A percentile compares a stretch with the other conserved stretches of the same genome.
These are phyloP conservation scores for Aspergillus fumigatus DNA, from an alignment of 2,329 filamentous ascomycete genomes.

Conservation along the genomic window DNA sequence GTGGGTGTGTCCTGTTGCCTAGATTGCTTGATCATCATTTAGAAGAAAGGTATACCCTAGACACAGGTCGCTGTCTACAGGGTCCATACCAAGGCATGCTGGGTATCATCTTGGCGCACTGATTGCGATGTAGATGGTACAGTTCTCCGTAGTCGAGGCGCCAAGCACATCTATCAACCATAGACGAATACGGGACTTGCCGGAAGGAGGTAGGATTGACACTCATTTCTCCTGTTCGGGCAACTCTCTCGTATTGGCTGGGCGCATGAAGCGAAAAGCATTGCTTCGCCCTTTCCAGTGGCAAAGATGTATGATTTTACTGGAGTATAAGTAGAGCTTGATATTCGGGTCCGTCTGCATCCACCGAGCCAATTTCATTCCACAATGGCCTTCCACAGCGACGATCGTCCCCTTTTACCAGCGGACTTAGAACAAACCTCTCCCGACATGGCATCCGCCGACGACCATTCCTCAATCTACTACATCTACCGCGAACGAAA, in stretches of 20 bases:
- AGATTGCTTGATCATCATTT: neutral
- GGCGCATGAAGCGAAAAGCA: too few species aligned
- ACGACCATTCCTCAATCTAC: conserved; percentile 4
- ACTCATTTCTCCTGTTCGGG: neutral
- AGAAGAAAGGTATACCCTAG: neutral
- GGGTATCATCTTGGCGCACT: too few species aligned
- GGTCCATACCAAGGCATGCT: too few species aligned
- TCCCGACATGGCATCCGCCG: neutral
- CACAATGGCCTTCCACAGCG: too few species aligned
- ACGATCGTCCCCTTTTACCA: neutral
- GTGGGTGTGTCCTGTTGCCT: conserved; percentile 35
- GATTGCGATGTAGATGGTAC: too few species aligned
- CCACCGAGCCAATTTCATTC: too few species aligned
- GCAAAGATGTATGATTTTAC: neutral
- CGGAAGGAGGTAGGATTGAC: neutral
- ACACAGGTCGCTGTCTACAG: too few species aligned
- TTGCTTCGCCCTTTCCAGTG: neutral
- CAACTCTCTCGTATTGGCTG: neutral
- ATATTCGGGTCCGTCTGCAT: neutral
- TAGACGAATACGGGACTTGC: neutral
- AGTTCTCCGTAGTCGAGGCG: too few species aligned
- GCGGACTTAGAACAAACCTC: neutral
- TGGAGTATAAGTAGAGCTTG: neutral
- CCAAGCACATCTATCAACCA: neutral
- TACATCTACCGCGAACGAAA: conserved; percentile 9